Evolutionary conservation across 805 yeast species (phyloP).

Genomic region (Candida gorgasii): DNA sequence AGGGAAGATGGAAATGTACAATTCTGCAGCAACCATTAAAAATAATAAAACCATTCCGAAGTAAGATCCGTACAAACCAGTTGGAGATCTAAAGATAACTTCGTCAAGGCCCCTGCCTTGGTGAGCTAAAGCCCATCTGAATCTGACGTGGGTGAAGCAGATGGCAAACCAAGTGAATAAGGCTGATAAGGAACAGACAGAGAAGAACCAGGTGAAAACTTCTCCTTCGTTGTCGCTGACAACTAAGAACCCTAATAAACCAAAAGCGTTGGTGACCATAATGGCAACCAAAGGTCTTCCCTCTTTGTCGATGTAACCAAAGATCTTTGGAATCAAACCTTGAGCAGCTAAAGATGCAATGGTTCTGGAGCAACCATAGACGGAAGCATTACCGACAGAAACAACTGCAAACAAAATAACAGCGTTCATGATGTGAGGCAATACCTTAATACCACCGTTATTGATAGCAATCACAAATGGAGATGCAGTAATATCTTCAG

Average conservation of each 20-base stretch:
- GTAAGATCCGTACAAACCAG: constrained; percentile 39
- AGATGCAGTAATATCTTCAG: constrained; percentile 59
- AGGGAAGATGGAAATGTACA: constrained; percentile 44
- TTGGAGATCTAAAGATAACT: constrained; percentile 34
- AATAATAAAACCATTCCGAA: constrained; percentile 33
- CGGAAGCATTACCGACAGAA: constrained; percentile 76
- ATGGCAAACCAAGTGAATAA: constrained; percentile 45
- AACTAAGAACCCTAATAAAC: constrained; percentile 41
- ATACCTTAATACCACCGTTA: constrained; percentile 59
- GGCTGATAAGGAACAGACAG: constrained; percentile 41
- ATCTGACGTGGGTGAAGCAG: constrained; percentile 41
- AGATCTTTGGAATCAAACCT: constrained; percentile 58
- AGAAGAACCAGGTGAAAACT: constrained; percentile 44
- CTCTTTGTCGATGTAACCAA: constrained; percentile 41
- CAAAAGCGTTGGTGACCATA: constrained; percentile 31
- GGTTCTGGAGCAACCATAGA: constrained; percentile 70
- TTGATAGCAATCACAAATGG: constrained; percentile 75
- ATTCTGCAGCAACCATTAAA: constrained; percentile 36
- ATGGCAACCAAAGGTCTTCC: constrained; percentile 46
- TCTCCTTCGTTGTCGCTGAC: constrained; percentile 28
- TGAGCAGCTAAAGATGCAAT: constrained; percentile 67
- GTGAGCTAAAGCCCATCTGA: constrained; percentile 37
- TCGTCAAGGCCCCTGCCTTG: constrained; percentile 41
- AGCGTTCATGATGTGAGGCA: constrained; percentile 74
- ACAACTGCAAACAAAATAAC: constrained; percentile 71